Evolutionary conservation across 139 green algal species (phyloP).

Genomic region (Tetraselmis chui): DNA sequence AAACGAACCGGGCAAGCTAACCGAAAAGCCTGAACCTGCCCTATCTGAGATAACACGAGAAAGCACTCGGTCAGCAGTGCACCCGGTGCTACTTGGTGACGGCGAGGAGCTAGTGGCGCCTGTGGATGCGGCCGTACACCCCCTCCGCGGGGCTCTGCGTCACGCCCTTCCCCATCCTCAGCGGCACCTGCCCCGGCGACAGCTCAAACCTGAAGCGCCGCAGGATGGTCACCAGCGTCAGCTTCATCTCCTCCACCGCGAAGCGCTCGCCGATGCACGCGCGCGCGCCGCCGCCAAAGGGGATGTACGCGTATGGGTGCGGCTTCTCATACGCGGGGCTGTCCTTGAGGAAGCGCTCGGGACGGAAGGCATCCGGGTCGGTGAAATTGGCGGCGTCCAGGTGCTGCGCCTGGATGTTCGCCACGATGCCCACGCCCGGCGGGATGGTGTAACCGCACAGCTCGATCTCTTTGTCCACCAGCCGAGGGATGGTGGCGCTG

Average conservation of each 20-base stretch:
- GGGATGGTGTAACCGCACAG: conserved; percentile 5
- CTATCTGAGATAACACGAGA: too few relatives aligned
- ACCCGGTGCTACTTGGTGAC: too few relatives aligned
- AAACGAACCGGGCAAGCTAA: too few relatives aligned
- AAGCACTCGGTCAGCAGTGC: too few relatives aligned
- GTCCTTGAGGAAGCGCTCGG: conserved; percentile 49
- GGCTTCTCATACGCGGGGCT: background rate
- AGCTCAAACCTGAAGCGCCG: background rate
- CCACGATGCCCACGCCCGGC: background rate
- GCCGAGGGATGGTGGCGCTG: conserved; percentile 1
- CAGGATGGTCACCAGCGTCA: background rate
- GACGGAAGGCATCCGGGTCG: conserved; percentile 29
- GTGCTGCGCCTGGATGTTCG: conserved; percentile 34
- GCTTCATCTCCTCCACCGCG: background rate
- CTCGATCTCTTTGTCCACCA: background rate
- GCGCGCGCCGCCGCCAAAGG: conserved; percentile 19
- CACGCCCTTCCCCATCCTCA: too few relatives aligned
- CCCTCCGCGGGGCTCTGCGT: too few relatives aligned
- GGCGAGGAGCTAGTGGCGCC: too few relatives aligned
- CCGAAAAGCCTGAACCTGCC: too few relatives aligned
- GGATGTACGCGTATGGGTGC: conserved; percentile 19
- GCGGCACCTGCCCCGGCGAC: background rate
- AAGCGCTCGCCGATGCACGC: conserved; percentile 18
- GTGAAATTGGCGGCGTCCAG: conserved; percentile 35
- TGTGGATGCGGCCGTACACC: too few relatives aligned